phyloP scores from a whole-genome alignment of 148 eudicot genomes.

The Drosera capensis region DNA sequence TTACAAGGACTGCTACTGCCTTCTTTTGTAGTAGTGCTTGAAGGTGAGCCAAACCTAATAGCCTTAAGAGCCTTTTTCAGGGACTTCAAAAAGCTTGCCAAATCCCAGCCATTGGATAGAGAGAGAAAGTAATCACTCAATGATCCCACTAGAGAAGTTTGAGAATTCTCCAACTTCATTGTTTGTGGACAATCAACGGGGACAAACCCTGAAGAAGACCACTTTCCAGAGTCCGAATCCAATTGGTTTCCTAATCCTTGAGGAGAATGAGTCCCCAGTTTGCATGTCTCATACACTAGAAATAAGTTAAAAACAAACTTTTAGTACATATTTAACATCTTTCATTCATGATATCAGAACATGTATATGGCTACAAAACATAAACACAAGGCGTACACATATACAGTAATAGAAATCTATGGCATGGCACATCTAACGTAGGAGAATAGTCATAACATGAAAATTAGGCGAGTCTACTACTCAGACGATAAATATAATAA shows the following conservation, averaged over 20 bases:
- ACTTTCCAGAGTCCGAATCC: conserved; percentile 63
- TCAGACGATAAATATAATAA: too few relatives aligned
- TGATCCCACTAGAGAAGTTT: conserved; percentile 70
- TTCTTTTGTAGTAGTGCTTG: conserved; percentile 50
- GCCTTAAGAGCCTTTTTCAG: conserved; percentile 73
- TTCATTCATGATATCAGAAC: too few relatives aligned
- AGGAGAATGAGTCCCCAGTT: conserved; percentile 80
- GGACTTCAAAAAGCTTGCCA: conserved; percentile 73
- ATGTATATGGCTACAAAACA: too few relatives aligned
- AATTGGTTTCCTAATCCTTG: conserved; percentile 62
- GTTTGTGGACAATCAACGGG: conserved; percentile 80
- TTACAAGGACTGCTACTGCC: conserved; percentile 60
- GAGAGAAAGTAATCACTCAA: conserved; percentile 85
- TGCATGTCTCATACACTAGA: conserved; percentile 89
- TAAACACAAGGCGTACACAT: neutral
- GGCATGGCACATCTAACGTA: too few relatives aligned
- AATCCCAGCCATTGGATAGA: conserved; percentile 85
- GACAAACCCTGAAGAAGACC: conserved; percentile 80
- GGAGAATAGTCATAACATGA: too few relatives aligned
- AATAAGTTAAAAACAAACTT: conserved; percentile 7
- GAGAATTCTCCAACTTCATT: conserved; percentile 62
- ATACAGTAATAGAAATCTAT: too few relatives aligned
- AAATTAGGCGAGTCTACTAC: too few relatives aligned
- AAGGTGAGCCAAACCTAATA: conserved; percentile 49
- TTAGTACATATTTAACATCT: neutral